Conservation (phyloP, 768 basidiomycete species). For the Trametes cinnabarina region DNA sequence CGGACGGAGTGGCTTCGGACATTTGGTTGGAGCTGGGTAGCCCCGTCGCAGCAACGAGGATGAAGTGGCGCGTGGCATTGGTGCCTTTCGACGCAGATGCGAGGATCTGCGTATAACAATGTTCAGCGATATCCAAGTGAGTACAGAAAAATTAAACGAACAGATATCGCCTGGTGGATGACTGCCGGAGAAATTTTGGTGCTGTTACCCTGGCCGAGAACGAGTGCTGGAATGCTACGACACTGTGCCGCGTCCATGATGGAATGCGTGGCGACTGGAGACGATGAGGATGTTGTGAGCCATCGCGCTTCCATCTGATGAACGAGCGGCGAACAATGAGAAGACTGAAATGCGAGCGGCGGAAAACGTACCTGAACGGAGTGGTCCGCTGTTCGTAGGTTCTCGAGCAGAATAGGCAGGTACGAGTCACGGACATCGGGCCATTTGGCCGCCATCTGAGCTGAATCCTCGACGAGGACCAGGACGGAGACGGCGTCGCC, state of each 20-base stretch:
- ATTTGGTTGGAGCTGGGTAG: constrained; percentile 9
- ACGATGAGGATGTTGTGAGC: constrained; percentile 24
- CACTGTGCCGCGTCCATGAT: constrained; percentile 12
- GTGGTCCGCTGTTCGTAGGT: constrained; percentile 24
- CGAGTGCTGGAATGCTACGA: constrained; percentile 20
- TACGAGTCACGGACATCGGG: constrained; percentile 25
- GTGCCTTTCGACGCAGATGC: constrained; percentile 1
- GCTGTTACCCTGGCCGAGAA: constrained; percentile 13
- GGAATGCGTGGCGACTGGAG: constrained; percentile 6
- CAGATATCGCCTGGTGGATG: constrained; percentile 23
- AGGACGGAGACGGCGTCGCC: constrained; percentile 28
- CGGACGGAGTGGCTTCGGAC: constrained; percentile 16
- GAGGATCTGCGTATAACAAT: constrained; percentile 9
- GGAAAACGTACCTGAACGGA: constrained; percentile 22
- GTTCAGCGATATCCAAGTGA: neutral
- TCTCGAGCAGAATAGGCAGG: constrained; percentile 27
- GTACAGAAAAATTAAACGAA: neutral
- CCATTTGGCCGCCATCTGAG: constrained; percentile 26
- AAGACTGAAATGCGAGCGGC: constrained; percentile 1
- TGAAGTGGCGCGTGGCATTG: constrained; percentile 44
- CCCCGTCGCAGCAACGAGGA: constrained; percentile 52
- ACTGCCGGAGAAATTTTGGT: constrained; percentile 19
- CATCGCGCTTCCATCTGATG: constrained; percentile 29
- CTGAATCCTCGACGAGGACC: constrained; percentile 31
- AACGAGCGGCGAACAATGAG: constrained; percentile 10